Evolutionary conservation across 1,139 yeast genomes (phyloP).

Genomic region (Hansenula sp.): DNA sequence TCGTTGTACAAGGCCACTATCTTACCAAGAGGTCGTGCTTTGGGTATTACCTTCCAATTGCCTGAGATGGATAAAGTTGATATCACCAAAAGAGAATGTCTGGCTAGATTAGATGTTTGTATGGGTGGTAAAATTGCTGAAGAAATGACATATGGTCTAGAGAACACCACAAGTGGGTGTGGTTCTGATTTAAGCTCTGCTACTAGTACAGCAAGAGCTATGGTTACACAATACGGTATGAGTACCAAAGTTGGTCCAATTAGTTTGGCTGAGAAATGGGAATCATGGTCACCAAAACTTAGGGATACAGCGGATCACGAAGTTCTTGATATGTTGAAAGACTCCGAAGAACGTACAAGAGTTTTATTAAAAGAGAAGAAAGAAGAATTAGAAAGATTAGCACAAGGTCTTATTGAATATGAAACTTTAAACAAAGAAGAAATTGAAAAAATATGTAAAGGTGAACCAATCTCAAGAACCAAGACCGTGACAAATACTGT

Average conservation of each 20-base stretch:
- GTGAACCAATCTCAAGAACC: conserved; percentile 66
- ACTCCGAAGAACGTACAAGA: conserved; percentile 79
- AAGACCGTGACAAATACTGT: conserved; percentile 74
- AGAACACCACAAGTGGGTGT: conserved; percentile 93
- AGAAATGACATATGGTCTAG: conserved; percentile 85
- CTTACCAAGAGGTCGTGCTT: conserved; percentile 92
- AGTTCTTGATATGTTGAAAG: conserved; percentile 69
- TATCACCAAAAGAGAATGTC: conserved; percentile 82
- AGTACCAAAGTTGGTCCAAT: conserved; percentile 92
- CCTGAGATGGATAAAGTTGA: conserved; percentile 99
- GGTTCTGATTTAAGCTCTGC: conserved; percentile 88
- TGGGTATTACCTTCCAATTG: conserved; percentile 94
- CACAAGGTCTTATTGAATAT: conserved; percentile 90
- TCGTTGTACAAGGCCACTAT: conserved; percentile 96
- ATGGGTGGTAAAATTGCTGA: conserved; percentile 99
- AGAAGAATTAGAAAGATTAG: conserved; percentile 79
- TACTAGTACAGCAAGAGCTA: conserved; percentile 89
- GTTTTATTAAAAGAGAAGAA: conserved; percentile 55
- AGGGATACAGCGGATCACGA: conserved; percentile 91
- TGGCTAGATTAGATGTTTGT: conserved; percentile 91
- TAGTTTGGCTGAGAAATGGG: conserved; percentile 84
- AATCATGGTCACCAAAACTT: conserved; percentile 86
- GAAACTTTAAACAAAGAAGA: conserved; percentile 92
- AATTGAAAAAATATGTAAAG: conserved; percentile 80
- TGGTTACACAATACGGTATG: conserved; percentile 98